Percentiles rank a stretch among this genome's conserved stretches.
phyloP scores from a whole-genome alignment of 2,329 filamentous ascomycete species.

The Phyllosticta citrichinensis region DNA sequence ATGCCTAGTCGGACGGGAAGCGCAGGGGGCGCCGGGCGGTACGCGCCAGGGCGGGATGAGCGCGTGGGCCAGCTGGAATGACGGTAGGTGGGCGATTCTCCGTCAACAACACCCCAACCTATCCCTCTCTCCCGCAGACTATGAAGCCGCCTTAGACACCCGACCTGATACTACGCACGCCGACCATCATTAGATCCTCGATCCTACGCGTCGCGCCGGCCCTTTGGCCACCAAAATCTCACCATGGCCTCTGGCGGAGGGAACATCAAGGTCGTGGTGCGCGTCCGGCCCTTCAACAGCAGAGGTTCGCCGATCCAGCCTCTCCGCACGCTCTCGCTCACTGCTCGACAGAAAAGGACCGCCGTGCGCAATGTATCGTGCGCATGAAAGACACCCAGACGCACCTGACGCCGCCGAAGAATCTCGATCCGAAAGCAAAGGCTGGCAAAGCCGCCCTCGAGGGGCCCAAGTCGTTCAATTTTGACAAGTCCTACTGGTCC shows the following conservation, averaged over 20 bases:
- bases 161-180: background rate
- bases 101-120: slow-evolving; percentile 6
- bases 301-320: slow-evolving; percentile 53
- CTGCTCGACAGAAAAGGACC: slow-evolving; percentile 63
- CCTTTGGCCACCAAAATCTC: slow-evolving; percentile 1
- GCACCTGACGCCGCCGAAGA: slow-evolving; percentile 63
- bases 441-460: slow-evolving; percentile 52
- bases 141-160: slow-evolving; percentile 9
- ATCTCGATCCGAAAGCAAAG: slow-evolving; percentile 49
- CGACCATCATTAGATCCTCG: background rate
- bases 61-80: background rate
- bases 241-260: slow-evolving; percentile 68
- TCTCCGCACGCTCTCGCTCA: background rate
- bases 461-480: slow-evolving; percentile 79
- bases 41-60: background rate
- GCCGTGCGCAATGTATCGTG: slow-evolving; percentile 91
- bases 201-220: slow-evolving; percentile 7
- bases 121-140: slow-evolving; percentile 1
- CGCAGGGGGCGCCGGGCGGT: slow-evolving; percentile 1
- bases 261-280: slow-evolving; percentile 99
- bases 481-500: slow-evolving; percentile 97
- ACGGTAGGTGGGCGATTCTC: background rate
- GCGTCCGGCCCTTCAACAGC: slow-evolving; percentile 88
- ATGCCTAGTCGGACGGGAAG: background rate
- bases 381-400: slow-evolving; percentile 94